phyloP scores from a whole-genome alignment of 306 rosid species.

The Quercus parvula region DNA sequence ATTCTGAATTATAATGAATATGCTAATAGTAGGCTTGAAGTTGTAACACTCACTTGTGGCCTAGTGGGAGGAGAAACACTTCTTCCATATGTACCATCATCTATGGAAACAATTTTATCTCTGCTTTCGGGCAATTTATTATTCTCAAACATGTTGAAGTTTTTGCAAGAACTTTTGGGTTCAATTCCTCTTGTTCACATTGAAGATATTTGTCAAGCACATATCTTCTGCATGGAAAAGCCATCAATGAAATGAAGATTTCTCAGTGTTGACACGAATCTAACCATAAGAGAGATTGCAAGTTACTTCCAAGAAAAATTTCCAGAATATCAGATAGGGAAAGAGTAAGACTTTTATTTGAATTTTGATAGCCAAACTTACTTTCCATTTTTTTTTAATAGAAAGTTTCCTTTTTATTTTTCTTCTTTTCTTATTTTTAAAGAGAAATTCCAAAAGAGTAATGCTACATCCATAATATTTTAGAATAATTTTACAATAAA shows the following conservation, averaged over 20 bases:
- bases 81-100: background rate
- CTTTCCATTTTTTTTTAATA: slow-evolving; percentile 9
- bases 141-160: background rate
- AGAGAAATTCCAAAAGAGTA: background rate
- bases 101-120: slow-evolving; percentile 5
- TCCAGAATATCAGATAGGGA: slow-evolving; percentile 13
- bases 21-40: slow-evolving; percentile 32
- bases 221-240: slow-evolving; percentile 41
- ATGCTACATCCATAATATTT: no score
- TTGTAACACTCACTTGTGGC: slow-evolving; percentile 43
- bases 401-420: slow-evolving; percentile 3
- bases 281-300: slow-evolving; percentile 11
- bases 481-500: no score
- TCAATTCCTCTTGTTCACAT: background rate
- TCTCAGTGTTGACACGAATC: slow-evolving; percentile 21
- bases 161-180: background rate
- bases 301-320: slow-evolving; percentile 10
- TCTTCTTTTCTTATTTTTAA: background rate
- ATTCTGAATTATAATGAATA: background rate
- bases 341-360: slow-evolving; percentile 6
- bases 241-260: slow-evolving; percentile 42
- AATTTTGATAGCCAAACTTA: background rate
- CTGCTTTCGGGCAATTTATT: slow-evolving; percentile 19
- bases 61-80: slow-evolving; percentile 44
- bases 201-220: slow-evolving; percentile 47